Percentiles rank a stretch among this genome's conserved stretches.
Conservation (phyloP, 2,329 filamentous ascomycete species). For the Didymosphaeria variabile region DNA sequence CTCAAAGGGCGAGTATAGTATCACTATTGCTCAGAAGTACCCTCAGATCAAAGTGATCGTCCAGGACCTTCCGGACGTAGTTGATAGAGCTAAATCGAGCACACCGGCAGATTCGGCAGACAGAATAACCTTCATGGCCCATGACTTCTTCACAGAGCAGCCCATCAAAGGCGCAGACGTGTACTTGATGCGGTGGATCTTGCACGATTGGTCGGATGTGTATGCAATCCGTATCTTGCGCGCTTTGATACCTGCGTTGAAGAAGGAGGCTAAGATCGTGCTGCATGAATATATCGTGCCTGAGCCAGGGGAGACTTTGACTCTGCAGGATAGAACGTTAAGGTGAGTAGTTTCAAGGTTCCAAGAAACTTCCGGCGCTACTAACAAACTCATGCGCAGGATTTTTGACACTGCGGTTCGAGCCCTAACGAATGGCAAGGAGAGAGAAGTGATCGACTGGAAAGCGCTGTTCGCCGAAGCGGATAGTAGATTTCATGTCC, state of each 20-base stretch:
- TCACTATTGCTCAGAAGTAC: slow-evolving; percentile 7
- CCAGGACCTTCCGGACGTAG: slow-evolving; percentile 14
- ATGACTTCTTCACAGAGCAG: slow-evolving; percentile 21
- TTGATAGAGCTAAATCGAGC: not conserved
- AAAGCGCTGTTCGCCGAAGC: slow-evolving; percentile 52
- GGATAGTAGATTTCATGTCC: slow-evolving; percentile 53
- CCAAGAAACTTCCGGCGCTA: not conserved
- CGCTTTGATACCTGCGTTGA: slow-evolving; percentile 17
- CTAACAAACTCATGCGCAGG: not conserved
- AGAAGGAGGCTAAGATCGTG: slow-evolving; percentile 9
- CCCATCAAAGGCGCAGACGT: slow-evolving; percentile 33
- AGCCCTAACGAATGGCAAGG: slow-evolving; percentile 58
- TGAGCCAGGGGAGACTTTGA: slow-evolving; percentile 3
- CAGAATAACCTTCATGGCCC: slow-evolving; percentile 11
- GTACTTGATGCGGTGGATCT: slow-evolving; percentile 66
- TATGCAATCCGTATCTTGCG: slow-evolving; percentile 19
- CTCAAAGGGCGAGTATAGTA: slow-evolving; percentile 14
- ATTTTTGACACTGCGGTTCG: slow-evolving; percentile 51
- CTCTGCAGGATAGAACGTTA: not conserved
- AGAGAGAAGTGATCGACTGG: slow-evolving; percentile 56
- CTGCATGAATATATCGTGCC: slow-evolving; percentile 17
- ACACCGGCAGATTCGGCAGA: not conserved
- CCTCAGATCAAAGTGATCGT: slow-evolving; percentile 7
- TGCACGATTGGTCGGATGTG: slow-evolving; percentile 58
- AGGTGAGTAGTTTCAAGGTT: not conserved